Conservation (phyloP, 2,329 filamentous ascomycete genomes). For the Fusarium sacchari region DNA sequence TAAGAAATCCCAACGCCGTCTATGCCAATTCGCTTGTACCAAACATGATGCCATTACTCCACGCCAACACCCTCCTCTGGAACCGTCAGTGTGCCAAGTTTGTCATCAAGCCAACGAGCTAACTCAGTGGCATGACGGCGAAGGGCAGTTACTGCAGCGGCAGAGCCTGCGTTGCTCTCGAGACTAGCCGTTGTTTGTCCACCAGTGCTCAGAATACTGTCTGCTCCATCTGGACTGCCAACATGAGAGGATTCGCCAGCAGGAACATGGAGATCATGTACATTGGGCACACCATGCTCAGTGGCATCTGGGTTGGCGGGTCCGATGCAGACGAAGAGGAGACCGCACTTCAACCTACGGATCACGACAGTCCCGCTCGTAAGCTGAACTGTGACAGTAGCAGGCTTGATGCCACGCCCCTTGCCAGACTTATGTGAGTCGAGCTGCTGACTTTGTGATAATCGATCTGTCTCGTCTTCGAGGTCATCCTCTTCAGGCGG, state of each 20-base stretch:
- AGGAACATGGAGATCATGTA: conserved; percentile 34
- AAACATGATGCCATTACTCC: conserved; percentile 34
- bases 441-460: conserved; percentile 40
- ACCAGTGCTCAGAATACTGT: conserved; percentile 58
- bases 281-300: conserved; percentile 30
- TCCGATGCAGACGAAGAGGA: conserved; percentile 71
- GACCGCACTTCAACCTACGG: conserved; percentile 64
- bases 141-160: conserved; percentile 61
- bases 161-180: conserved; percentile 52
- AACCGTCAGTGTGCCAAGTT: conserved; percentile 63
- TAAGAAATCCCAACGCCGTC: conserved; percentile 36
- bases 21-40: conserved; percentile 28
- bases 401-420: conserved; percentile 47
- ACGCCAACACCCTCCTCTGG: conserved; percentile 62
- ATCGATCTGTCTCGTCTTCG: conserved; percentile 42
- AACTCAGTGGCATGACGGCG: conserved; percentile 68
- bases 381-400: conserved; percentile 68
- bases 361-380: conserved; percentile 68
- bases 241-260: conserved; percentile 50
- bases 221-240: conserved; percentile 55
- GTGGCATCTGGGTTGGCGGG: conserved; percentile 50
- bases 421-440: conserved; percentile 29
- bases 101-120: conserved; percentile 68
- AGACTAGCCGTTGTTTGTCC: conserved; percentile 56
- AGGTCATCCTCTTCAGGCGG: conserved; percentile 40